Percentiles rank a stretch among this genome's conserved stretches.
Conservation (phyloP, 352 stramenopile genomes). For the Pythium rishiriense region DNA sequence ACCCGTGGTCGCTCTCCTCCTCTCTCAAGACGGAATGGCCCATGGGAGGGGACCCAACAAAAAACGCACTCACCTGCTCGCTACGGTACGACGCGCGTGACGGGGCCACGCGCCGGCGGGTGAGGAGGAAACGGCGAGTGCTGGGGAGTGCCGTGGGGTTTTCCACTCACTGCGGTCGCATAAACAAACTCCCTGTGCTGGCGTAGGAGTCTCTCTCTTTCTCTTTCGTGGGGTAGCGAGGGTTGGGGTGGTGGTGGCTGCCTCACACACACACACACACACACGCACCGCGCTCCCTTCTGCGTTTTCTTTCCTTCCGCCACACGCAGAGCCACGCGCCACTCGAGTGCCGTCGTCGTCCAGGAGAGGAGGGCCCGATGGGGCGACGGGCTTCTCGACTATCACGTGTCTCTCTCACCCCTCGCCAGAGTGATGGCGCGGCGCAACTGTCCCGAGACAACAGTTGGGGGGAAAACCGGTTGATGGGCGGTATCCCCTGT, state of each 20-base stretch:
- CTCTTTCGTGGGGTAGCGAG: too few relatives aligned
- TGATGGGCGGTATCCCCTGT: not conserved
- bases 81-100: not conserved
- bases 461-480: not conserved
- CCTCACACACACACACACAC: not conserved
- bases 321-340: constrained; percentile 16
- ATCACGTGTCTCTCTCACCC: constrained; percentile 31
- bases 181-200: constrained; percentile 23
- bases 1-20: not conserved
- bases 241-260: constrained; percentile 1
- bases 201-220: too few relatives aligned
- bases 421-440: not conserved
- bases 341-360: not conserved
- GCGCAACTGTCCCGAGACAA: not conserved
- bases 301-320: not conserved
- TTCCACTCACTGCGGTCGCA: constrained; percentile 15
- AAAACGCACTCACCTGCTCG: constrained; percentile 1
- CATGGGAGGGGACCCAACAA: not conserved
- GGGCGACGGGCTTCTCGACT: constrained; percentile 13
- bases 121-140: not conserved
- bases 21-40: constrained; percentile 1
- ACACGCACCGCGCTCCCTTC: too few relatives aligned
- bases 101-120: not conserved
- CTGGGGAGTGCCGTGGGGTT: not conserved
- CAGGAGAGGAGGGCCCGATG: too few relatives aligned